Evolutionary conservation across 2,329 filamentous ascomycete species (phyloP), one percentile per base, ranked within the genome.

Genomic region (Boeremia lycopersici): DNA sequence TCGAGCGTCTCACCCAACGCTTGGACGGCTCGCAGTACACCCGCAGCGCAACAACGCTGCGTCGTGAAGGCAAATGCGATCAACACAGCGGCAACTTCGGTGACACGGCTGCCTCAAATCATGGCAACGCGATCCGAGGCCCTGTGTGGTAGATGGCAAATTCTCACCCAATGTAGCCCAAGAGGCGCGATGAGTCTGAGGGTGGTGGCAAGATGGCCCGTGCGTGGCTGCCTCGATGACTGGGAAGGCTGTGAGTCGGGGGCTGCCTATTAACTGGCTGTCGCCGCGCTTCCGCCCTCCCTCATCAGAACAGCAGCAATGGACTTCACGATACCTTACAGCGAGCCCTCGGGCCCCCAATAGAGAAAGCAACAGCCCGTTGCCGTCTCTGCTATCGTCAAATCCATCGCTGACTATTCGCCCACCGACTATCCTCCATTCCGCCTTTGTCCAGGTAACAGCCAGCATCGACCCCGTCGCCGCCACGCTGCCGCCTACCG

Each of bases 261-360:
- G 45, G 52, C 46, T 65, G 61, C 62, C 64, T 68, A 67, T 67
- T 67, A 67, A 61, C 64, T 68, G 60, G 60, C 65, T 56, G 61
- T 60, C 36, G 57, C 62, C 64, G 62, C 64, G 63, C 61, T 66
- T 61, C 61, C 56, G 57, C 61, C 43, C 62, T 53, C 60, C 57
- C 59, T 56, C 64, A 61, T 61, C 64, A 65, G 63, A 59, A 65
- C 61, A 68, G 64, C 58, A 73, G 62, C 61, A 62, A 73, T 73
- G 70, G 62, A 69, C 62, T 64, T 67, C 61, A 69, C 68, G 57
- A 72, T 67, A 63, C 60, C 69, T 53, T 59, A 59, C 48, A 61
- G 59, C 64, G 64, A 67, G 68, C 65, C 65, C 65, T 62, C 57
- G 60, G 67, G 67, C 69, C 67, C 66, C 49, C 67, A 64, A 65